A percentile compares a stretch with the other conserved stretches of the same genome.
These are phyloP conservation scores for Tympanopsis confertula DNA, from an alignment of 2,329 filamentous ascomycete species.

Conservation along the genomic window DNA sequence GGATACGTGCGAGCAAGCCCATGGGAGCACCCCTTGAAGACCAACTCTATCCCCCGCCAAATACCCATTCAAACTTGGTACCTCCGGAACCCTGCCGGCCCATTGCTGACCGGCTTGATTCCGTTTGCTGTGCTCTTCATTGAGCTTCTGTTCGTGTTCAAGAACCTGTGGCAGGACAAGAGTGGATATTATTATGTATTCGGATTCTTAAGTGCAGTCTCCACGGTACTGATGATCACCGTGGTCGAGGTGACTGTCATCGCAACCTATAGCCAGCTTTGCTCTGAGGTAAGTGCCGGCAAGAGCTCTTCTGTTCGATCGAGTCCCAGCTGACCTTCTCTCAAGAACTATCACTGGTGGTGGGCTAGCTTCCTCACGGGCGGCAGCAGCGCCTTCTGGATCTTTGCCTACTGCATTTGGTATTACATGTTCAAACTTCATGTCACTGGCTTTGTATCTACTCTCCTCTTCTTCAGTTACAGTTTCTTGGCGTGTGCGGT, in stretches of 20 bases:
- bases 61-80: constrained; percentile 71
- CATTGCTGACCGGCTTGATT: constrained; percentile 64
- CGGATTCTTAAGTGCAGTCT: constrained; percentile 69
- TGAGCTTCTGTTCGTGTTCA: constrained; percentile 76
- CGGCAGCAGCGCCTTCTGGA: constrained; percentile 66
- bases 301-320: too few relatives aligned
- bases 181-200: constrained; percentile 88
- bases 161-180: constrained; percentile 82
- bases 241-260: constrained; percentile 77
- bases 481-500: constrained; percentile 71
- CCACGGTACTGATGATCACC: constrained; percentile 60
- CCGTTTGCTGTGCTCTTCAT: constrained; percentile 84
- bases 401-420: constrained; percentile 74
- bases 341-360: constrained; percentile 86
- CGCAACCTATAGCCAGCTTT: constrained; percentile 71
- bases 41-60: constrained; percentile 58
- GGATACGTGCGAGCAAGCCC: constrained; percentile 56
- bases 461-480: constrained; percentile 75
- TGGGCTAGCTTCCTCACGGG: constrained; percentile 80
- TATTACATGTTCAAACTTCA: constrained; percentile 74
- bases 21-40: constrained; percentile 77
- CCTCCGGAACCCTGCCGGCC: constrained; percentile 46
- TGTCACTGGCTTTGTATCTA: constrained; percentile 68
- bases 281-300: too few relatives aligned
- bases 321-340: too few relatives aligned